A percentile compares a stretch with the other conserved stretches of the same genome.
Conservation (phyloP, 148 eudicot genomes). For the Persicaria tinctoria region DNA sequence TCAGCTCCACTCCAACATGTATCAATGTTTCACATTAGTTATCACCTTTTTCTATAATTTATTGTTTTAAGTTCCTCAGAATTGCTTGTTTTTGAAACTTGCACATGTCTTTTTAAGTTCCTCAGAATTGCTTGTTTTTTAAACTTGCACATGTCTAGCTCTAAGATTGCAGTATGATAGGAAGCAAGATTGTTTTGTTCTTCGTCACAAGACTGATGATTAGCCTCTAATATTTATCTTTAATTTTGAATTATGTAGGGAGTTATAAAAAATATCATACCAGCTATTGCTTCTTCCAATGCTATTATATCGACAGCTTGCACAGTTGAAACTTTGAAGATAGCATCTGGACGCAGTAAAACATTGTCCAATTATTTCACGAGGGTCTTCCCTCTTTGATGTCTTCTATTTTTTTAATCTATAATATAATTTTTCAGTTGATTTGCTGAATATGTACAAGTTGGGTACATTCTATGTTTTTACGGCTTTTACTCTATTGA, state of each 20-base stretch:
- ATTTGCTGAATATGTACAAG: neutral
- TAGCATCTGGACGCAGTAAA: conserved; percentile 90
- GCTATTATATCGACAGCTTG: conserved; percentile 95
- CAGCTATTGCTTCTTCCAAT: conserved; percentile 97
- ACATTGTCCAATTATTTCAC: conserved; percentile 79
- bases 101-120: neutral
- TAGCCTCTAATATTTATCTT: neutral
- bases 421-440: neutral
- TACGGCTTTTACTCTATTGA: neutral
- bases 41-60: neutral
- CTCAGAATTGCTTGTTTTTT: neutral
- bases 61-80: neutral
- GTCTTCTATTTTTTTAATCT: neutral
- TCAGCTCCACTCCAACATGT: neutral
- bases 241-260: conserved; percentile 47
- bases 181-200: neutral
- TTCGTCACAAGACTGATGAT: neutral
- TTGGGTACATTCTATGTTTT: neutral
- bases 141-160: neutral
- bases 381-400: conserved; percentile 29
- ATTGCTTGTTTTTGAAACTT: neutral
- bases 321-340: conserved; percentile 84
- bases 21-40: neutral
- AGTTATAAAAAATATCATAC: conserved; percentile 94
- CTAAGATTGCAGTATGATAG: neutral